A percentile compares a stretch with the other conserved stretches of the same genome.
These are phyloP conservation scores for Leccinum incarnatum DNA, from an alignment of 768 basidiomycete species.

Conservation along the genomic window DNA sequence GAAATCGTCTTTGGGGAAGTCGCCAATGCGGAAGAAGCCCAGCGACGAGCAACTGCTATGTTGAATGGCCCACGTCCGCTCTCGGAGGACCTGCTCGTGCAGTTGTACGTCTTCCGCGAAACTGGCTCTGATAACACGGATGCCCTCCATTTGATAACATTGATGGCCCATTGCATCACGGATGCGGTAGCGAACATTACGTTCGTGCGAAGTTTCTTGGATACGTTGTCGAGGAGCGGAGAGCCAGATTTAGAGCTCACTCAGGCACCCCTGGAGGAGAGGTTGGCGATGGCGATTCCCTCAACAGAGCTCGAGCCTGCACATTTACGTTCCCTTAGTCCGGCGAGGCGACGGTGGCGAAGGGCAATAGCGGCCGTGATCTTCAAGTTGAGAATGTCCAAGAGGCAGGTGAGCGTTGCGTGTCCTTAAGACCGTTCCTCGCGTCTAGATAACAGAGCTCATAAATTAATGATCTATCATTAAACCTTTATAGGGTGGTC, in stretches of 20 bases:
- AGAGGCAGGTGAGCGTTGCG: slow-evolving; percentile 33
- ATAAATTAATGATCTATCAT: slow-evolving; percentile 34
- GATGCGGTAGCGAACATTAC: slow-evolving; percentile 47
- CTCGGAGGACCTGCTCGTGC: slow-evolving; percentile 41
- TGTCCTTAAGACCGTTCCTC: neutral
- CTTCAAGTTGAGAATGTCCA: slow-evolving; percentile 30
- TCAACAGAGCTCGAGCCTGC: slow-evolving; percentile 38
- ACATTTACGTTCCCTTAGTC: slow-evolving; percentile 26
- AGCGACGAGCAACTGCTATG: slow-evolving; percentile 26
- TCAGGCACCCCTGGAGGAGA: slow-evolving; percentile 32
- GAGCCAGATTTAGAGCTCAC: neutral
- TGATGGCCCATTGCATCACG: slow-evolving; percentile 48
- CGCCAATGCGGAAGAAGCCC: slow-evolving; percentile 35
- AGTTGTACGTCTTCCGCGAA: slow-evolving; percentile 41
- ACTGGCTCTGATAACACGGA: slow-evolving; percentile 29
- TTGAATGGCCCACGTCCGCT: slow-evolving; percentile 38
- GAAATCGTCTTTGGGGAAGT: slow-evolving; percentile 41
- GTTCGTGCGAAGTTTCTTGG: slow-evolving; percentile 44
- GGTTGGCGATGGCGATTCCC: slow-evolving; percentile 41
- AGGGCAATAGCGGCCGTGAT: slow-evolving; percentile 43
- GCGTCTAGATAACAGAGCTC: neutral
- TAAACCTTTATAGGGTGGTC: slow-evolving; percentile 48
- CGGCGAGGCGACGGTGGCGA: slow-evolving; percentile 45
- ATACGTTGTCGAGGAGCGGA: slow-evolving; percentile 31
- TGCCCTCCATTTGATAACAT: slow-evolving; percentile 41